Conservation (phyloP, 2,329 filamentous ascomycete species). For the Trichoderma sp. region DNA sequence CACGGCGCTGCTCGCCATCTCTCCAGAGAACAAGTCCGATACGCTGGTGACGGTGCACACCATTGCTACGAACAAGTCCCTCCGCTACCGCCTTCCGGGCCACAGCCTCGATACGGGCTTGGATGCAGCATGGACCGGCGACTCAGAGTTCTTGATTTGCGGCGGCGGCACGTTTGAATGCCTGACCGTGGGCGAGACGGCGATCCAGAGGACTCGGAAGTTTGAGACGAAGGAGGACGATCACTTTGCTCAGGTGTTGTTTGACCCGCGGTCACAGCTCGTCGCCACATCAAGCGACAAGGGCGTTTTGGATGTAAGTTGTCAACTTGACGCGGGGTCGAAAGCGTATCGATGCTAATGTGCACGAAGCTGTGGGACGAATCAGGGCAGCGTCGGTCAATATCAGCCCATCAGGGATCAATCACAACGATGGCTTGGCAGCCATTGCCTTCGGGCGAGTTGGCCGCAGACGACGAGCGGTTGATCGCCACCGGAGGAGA, state of each 20-base stretch:
- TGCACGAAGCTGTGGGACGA: conserved; percentile 56
- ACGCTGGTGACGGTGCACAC: conserved; percentile 60
- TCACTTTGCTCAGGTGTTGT: conserved; percentile 58
- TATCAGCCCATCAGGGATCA: conserved; percentile 60
- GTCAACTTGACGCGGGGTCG: not conserved
- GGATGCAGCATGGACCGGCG: conserved; percentile 63
- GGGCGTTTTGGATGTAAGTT: conserved; percentile 61
- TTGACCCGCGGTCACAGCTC: conserved; percentile 55
- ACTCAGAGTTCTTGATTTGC: conserved; percentile 60
- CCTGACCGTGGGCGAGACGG: conserved; percentile 51
- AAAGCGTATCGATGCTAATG: conserved; percentile 5
- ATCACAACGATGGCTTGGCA: conserved; percentile 65
- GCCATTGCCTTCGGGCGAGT: conserved; percentile 48
- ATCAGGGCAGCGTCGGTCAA: conserved; percentile 55
- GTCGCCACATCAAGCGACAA: conserved; percentile 63
- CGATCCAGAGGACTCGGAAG: conserved; percentile 51
- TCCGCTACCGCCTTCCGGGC: conserved; percentile 52
- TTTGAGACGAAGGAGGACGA: conserved; percentile 59
- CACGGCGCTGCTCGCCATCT: conserved; percentile 58
- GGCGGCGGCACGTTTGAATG: conserved; percentile 58
- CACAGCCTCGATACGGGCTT: conserved; percentile 57
- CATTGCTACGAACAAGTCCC: conserved; percentile 46
- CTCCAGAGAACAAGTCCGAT: conserved; percentile 55
- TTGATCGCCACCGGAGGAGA: conserved; percentile 64
- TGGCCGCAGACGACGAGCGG: conserved; percentile 51